phyloP scores from a whole-genome alignment of 805 yeast species.

The Wickerhamiella spandovensis region DNA sequence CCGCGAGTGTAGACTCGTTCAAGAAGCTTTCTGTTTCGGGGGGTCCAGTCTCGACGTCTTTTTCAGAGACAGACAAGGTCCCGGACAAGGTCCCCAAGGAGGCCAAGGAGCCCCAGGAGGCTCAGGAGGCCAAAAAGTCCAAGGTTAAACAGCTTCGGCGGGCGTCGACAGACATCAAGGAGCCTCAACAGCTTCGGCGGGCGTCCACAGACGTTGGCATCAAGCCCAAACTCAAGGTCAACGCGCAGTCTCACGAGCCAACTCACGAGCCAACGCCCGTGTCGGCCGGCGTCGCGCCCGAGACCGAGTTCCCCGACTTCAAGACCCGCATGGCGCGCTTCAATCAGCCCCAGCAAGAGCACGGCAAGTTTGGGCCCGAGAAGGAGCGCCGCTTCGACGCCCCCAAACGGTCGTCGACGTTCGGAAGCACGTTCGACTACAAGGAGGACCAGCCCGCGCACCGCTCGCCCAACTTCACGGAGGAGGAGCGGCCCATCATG shows the following conservation, averaged over 20 bases:
- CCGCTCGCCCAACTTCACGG: conserved; percentile 14
- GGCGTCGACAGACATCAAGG: too few relatives aligned
- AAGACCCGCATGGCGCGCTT: conserved; percentile 39
- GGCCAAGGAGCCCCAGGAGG: too few relatives aligned
- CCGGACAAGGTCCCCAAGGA: too few relatives aligned
- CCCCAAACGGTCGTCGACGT: conserved; percentile 9
- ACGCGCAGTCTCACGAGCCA: not conserved
- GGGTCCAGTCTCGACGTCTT: too few relatives aligned
- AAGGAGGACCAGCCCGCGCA: not conserved
- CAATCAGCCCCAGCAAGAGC: conserved; percentile 27
- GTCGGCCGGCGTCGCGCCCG: not conserved
- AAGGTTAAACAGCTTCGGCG: too few relatives aligned
- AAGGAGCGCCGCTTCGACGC: not conserved
- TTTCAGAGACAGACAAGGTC: too few relatives aligned
- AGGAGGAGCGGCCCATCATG: conserved; percentile 56
- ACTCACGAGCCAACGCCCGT: not conserved
- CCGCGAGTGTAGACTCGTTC: too few relatives aligned
- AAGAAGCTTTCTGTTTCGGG: too few relatives aligned
- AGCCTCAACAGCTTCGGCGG: not conserved
- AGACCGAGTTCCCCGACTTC: conserved; percentile 23
- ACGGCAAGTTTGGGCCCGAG: conserved; percentile 5
- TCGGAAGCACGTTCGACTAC: conserved; percentile 8
- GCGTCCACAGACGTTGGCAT: not conserved
- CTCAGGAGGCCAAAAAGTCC: too few relatives aligned
- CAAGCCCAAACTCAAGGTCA: not conserved